Base-by-base conservation (phyloP, 1,284 basidiomycete species). In the Peniophora sp. region DNA sequence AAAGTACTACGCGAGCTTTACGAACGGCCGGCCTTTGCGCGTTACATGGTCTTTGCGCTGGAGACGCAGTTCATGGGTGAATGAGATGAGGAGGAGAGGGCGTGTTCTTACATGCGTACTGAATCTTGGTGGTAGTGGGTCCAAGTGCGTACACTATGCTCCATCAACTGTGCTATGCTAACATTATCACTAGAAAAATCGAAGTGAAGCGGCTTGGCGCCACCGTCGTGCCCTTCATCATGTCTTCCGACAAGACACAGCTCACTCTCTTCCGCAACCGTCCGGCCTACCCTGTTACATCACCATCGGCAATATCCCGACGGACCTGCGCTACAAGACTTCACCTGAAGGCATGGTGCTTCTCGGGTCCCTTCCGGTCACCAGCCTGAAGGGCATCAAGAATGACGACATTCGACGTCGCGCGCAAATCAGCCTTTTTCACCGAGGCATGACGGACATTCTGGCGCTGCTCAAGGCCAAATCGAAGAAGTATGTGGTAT, bases 61-160 rank as follows among this genome's bases (percentile, higher is more conserved):
- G 41, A 14, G 17, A 14, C 10, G 14, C 41, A 43, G 14, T 43
- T 43, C 41, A 10, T 54, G 0, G 61, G 63, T 45, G 36, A 41
- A 1, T 10, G 34, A 10, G 52, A 56, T 20, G 43, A 55, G 12
- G 52, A 34, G 11, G 48, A 47, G 1, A 47, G 56, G 1, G 3
- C 65, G 2, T 67, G 54, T 47, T 59, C 64, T 53, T 64, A 66
- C 12, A 62, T 70, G 53, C 54, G 67, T 32, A 67, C 67, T 0
- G 64, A 62, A 0, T 55, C 60, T 35, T 68, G 67, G 67, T 67
- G 66, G 66, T 68, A 64, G 63, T 24, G 50, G 14, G 66, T 58
- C 0, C 67, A 70, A 61, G 67, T 64, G 18, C 39, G 56, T 47
- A 9, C 6, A 3, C 48, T n/a, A 10, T 43, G 14, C 18, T 43